Conservation (phyloP, 257 asterid genomes). For the Jacaranda mimosifolia region DNA sequence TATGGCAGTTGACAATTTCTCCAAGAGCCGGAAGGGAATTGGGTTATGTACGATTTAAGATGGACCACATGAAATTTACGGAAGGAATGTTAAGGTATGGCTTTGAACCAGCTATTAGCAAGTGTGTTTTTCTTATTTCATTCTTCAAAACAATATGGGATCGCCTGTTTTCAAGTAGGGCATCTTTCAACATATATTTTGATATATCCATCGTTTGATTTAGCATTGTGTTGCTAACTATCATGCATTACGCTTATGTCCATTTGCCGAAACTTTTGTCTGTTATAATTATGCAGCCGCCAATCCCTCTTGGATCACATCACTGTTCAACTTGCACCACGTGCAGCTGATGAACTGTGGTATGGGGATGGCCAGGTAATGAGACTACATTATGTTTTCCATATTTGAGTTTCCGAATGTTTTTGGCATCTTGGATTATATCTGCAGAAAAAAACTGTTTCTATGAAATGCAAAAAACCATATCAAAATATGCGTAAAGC, state of each 20-base stretch:
- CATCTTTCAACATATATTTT: background rate
- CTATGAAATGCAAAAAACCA: too few species aligned
- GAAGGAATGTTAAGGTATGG: conserved; percentile 87
- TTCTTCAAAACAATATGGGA: background rate
- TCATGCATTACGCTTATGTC: background rate
- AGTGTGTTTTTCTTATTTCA: conserved; percentile 6
- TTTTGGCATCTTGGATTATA: conserved; percentile 7
- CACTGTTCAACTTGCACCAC: conserved; percentile 93
- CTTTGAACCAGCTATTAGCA: conserved; percentile 18
- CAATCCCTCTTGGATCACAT: conserved; percentile 94
- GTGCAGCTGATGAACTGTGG: conserved; percentile 98
- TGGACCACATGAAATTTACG: conserved; percentile 79
- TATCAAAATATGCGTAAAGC: too few species aligned
- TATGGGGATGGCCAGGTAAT: conserved; percentile 83
- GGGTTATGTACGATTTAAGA: conserved; percentile 85
- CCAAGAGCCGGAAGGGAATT: conserved; percentile 95
- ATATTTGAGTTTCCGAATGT: conserved; percentile 5
- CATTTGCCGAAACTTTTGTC: background rate
- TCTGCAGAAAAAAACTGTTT: background rate
- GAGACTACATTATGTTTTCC: conserved; percentile 14
- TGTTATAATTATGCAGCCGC: conserved; percentile 68
- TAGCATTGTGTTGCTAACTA: background rate
- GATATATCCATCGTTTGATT: background rate
- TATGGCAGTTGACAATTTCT: conserved; percentile 77
- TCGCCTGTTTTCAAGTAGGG: background rate